Evolutionary conservation across 2,329 filamentous ascomycete species (phyloP).

Genomic region (Sporothrix curviconia): DNA sequence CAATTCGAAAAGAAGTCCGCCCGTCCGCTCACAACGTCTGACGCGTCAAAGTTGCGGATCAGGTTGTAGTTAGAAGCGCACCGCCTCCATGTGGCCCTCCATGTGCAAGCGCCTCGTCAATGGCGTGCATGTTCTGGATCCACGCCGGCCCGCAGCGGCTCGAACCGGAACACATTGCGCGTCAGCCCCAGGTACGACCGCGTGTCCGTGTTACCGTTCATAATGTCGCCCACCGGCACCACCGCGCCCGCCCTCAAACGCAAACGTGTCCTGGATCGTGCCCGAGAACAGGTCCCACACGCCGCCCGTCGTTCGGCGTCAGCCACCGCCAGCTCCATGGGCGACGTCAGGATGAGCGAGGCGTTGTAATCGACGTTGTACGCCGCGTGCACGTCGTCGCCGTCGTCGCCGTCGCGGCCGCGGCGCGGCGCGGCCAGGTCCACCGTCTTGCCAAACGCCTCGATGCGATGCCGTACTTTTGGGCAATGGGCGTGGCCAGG

Average conservation of each 20-base stretch:
- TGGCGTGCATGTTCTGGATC: slow-evolving; percentile 31
- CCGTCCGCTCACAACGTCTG: slow-evolving; percentile 8
- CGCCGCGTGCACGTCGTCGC: slow-evolving; percentile 21
- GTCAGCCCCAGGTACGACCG: slow-evolving; percentile 37
- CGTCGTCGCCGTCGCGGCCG: neutral
- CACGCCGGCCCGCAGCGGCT: slow-evolving; percentile 31
- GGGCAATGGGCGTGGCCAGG: slow-evolving; percentile 43
- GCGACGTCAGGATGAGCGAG: slow-evolving; percentile 31
- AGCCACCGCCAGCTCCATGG: slow-evolving; percentile 30
- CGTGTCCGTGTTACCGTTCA: slow-evolving; percentile 46
- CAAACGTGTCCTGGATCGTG: slow-evolving; percentile 25
- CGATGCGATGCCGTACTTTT: slow-evolving; percentile 51
- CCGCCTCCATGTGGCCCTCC: slow-evolving; percentile 28
- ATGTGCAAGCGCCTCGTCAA: slow-evolving; percentile 35
- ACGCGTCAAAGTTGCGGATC: slow-evolving; percentile 35
- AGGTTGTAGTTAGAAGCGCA: slow-evolving; percentile 35
- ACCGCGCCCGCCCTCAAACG: slow-evolving; percentile 23
- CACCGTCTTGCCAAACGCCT: slow-evolving; percentile 37
- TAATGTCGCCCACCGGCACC: slow-evolving; percentile 48
- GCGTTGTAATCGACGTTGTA: slow-evolving; percentile 37
- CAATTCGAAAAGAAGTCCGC: neutral
- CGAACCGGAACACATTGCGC: slow-evolving; percentile 43
- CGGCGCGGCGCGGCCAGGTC: neutral
- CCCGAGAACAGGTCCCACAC: slow-evolving; percentile 27
- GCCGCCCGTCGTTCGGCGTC: slow-evolving; percentile 27